Base-by-base conservation (phyloP, 495 filamentous ascomycete species). In the Tuber aestivum region DNA sequence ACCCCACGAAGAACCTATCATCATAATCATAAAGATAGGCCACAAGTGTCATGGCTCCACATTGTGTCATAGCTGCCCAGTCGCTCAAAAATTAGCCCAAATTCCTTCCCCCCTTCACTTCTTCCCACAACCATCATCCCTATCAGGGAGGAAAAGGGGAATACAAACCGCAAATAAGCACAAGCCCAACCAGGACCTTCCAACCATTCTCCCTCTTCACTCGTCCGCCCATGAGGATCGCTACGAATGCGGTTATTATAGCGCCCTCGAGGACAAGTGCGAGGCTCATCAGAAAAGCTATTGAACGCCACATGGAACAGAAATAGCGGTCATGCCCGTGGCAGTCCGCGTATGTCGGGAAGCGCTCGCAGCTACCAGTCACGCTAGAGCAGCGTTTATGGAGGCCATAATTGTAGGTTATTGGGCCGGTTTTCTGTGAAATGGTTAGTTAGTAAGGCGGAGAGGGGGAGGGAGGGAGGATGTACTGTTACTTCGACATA, bases 231-330 rank as follows among this genome's bases (percentile, higher is more conserved):
- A 86, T 84, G 74, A 97, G 83, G 45, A 96, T 89, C 35, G 93
- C 87, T 69, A 91, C 79, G 83, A 92, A 96, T 4, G 90, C 87
- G 20, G 96, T 90, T 23, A 96, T 82, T 68, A 89, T 90, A 72
- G 91, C 91, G 27, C 92, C 87, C 85, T 97, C 89, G 41, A 94
- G 78, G 50, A 97, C 89, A 45, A 93, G 87, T 38, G 92, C 88
- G 78, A 97, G 92, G 72, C 88, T 91, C 89, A 97, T 93, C 72
- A 97, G 85, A 83, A 97, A 97, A 16, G 92, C 94, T 74, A 93
- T 89, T 65, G 90, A 91, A 44, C 92, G 89, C 95, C 95, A 98
- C 89, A 96, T 92, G 77, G 89, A 91, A 85, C 95, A 97, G 87
- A 98, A 97, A 84, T 90, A 89, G 41, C 90, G 88, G 81, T 92